A percentile compares a stretch with the other conserved stretches of the same genome.
Evolutionary conservation across 306 rosid species (phyloP).

Genomic region (Canavalia gladiata): DNA sequence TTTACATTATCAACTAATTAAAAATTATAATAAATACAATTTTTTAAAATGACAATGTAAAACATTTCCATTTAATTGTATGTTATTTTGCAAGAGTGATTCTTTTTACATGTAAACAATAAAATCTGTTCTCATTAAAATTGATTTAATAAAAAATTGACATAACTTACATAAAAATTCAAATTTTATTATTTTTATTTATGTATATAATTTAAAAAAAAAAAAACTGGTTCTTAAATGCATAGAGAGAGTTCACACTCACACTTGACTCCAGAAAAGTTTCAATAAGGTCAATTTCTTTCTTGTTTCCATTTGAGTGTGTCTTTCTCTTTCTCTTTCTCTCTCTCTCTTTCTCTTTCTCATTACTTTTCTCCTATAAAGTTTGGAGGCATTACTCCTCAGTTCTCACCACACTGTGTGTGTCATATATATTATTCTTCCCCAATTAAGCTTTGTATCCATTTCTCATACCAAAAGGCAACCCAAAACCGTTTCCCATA

Average conservation of each 20-base stretch:
- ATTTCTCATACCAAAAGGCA: not conserved
- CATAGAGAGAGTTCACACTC: not conserved
- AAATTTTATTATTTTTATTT: too few relatives aligned
- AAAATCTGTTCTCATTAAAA: too few relatives aligned
- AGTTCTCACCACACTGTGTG: constrained; percentile 23
- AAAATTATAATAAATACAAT: too few relatives aligned
- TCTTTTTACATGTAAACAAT: too few relatives aligned
- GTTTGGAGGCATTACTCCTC: not conserved
- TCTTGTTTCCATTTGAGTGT: not conserved
- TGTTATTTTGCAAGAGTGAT: too few relatives aligned
- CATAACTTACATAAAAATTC: too few relatives aligned
- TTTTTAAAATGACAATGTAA: too few relatives aligned
- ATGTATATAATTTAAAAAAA: too few relatives aligned
- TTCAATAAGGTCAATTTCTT: not conserved
- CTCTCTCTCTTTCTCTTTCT: not conserved
- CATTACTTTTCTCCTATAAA: not conserved
- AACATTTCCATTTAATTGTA: too few relatives aligned
- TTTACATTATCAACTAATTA: too few relatives aligned
- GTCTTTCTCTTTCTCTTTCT: not conserved
- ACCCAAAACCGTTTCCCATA: constrained; percentile 29
- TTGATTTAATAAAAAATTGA: too few relatives aligned
- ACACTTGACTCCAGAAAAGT: not conserved
- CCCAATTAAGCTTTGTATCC: not conserved
- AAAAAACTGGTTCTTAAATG: not conserved
- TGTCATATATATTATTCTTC: constrained; percentile 1